phyloP scores from a whole-genome alignment of 1,284 basidiomycete species.

The Sanghuangporus weigelae region DNA sequence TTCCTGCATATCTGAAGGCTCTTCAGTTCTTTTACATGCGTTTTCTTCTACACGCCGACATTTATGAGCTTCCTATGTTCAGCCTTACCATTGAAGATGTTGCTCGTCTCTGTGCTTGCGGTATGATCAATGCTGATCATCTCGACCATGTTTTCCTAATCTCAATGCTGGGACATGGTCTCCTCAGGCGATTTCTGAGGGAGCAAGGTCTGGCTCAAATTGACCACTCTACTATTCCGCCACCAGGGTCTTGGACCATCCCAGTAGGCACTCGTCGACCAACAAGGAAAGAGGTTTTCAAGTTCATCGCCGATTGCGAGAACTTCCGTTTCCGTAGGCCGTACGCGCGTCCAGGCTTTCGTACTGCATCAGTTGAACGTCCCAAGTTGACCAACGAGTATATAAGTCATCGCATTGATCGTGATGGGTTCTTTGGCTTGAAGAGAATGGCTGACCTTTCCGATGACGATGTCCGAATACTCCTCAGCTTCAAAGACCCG shows the following conservation, averaged over 20 bases:
- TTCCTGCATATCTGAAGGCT: neutral
- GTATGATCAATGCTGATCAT: neutral
- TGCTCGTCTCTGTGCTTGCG: neutral
- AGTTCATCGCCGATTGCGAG: neutral
- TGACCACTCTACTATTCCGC: neutral
- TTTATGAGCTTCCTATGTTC: neutral
- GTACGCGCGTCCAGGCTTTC: neutral
- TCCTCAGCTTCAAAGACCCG: neutral
- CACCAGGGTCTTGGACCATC: neutral
- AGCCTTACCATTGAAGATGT: slow-evolving; percentile 2
- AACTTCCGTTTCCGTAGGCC: neutral
- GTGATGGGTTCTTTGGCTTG: neutral
- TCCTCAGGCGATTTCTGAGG: neutral
- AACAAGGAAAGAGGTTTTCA: neutral
- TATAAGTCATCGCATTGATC: neutral
- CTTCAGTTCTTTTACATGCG: slow-evolving; percentile 1
- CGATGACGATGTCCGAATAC: neutral
- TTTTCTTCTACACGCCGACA: neutral
- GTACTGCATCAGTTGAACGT: neutral
- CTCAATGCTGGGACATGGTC: neutral
- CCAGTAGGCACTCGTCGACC: neutral
- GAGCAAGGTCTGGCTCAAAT: neutral
- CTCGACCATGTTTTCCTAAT: neutral
- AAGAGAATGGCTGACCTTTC: neutral
- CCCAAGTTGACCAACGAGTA: neutral